Evolutionary conservation across 257 asterid species (phyloP).

Genomic region (Catharanthus roseus): DNA sequence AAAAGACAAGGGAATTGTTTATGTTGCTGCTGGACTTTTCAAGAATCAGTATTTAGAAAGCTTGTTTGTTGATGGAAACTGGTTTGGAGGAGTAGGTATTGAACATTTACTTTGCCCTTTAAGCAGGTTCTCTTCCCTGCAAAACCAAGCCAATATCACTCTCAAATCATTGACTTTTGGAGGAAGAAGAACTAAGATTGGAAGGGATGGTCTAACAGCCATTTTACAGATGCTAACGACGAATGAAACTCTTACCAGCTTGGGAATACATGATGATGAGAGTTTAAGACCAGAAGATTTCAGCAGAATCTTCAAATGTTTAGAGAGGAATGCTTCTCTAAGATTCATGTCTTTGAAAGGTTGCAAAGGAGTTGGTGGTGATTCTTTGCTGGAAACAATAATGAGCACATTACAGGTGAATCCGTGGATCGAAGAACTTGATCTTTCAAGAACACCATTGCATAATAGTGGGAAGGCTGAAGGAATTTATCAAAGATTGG

Average conservation of each 20-base stretch:
- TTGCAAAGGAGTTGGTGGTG: conserved; percentile 81
- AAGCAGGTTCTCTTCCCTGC: conserved; percentile 65
- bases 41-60: conserved; percentile 60
- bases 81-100: conserved; percentile 56
- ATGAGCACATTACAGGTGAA: conserved; percentile 62
- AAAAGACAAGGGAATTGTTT: conserved; percentile 66
- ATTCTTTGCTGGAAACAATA: conserved; percentile 46
- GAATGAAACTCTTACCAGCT: conserved; percentile 43
- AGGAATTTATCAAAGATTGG: conserved; percentile 44
- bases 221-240: conserved; percentile 57
- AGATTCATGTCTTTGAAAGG: conserved; percentile 56
- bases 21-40: conserved; percentile 79
- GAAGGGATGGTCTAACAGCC: conserved; percentile 62
- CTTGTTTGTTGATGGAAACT: conserved; percentile 55
- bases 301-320: conserved; percentile 50
- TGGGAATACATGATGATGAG: conserved; percentile 64
- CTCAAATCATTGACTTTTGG: conserved; percentile 59
- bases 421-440: conserved; percentile 83
- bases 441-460: conserved; percentile 60
- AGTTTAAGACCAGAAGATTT: conserved; percentile 47
- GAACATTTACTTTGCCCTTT: conserved; percentile 88
- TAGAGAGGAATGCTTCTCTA: conserved; percentile 61
- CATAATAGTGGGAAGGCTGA: conserved; percentile 58
- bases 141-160: conserved; percentile 59
- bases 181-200: conserved; percentile 59